A percentile compares a stretch with the other conserved stretches of the same genome.
These are phyloP conservation scores for Rhodotorula toruloides DNA, from an alignment of 768 basidiomycete species.

Conservation along the genomic window DNA sequence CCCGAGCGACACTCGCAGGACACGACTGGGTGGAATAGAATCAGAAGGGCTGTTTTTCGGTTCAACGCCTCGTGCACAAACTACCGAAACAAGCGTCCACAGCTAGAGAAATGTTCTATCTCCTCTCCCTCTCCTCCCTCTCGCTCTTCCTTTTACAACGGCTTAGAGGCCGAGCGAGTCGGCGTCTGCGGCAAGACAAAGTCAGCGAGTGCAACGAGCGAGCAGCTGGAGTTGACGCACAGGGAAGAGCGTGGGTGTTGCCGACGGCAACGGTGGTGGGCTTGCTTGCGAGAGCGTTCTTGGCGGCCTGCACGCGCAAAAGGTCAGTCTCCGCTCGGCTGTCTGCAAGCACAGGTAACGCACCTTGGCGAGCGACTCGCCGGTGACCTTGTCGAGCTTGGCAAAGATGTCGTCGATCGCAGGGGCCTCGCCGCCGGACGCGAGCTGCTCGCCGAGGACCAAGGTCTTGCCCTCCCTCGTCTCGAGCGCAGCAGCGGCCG, in stretches of 20 bases:
- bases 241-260: constrained; percentile 65
- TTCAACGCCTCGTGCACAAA: too few species aligned
- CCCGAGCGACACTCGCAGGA: too few species aligned
- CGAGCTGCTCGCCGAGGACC: constrained; percentile 62
- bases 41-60: too few species aligned
- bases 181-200: constrained; percentile 19
- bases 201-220: not conserved
- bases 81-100: not conserved
- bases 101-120: not conserved
- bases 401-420: constrained; percentile 62
- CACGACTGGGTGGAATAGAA: too few species aligned
- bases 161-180: constrained; percentile 40
- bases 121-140: not conserved
- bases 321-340: not conserved
- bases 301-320: constrained; percentile 54
- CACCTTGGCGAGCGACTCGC: constrained; percentile 67
- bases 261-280: constrained; percentile 86
- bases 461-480: constrained; percentile 61
- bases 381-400: constrained; percentile 65
- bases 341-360: constrained; percentile 39
- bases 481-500: constrained; percentile 66
- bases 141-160: not conserved
- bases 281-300: constrained; percentile 64
- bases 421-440: constrained; percentile 44
- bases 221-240: not conserved